Evolutionary conservation across 1,284 basidiomycete genomes (phyloP).

Genomic region (Cryptococcus amylolentus): DNA sequence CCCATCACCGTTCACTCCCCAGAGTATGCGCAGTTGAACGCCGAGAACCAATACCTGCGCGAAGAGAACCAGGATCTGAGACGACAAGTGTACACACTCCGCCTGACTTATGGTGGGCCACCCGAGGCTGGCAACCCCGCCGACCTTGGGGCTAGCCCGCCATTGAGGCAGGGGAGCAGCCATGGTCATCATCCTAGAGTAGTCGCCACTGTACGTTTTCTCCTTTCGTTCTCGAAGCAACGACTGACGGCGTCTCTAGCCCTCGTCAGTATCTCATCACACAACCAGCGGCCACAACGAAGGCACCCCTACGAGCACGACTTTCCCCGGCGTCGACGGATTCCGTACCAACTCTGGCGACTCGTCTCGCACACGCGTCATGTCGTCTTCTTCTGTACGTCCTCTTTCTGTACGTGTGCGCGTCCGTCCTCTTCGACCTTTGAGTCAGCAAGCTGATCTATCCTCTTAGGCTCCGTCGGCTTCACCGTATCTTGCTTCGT

Average conservation of each 20-base stretch:
- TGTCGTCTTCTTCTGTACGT: conserved; percentile 36
- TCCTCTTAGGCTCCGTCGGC: conserved; percentile 32
- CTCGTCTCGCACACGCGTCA: conserved; percentile 24
- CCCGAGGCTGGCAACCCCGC: conserved; percentile 1
- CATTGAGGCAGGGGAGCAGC: conserved; percentile 13
- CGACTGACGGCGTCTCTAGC: background rate
- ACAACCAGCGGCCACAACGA: background rate
- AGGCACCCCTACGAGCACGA: conserved; percentile 4
- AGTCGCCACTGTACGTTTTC: conserved; percentile 7
- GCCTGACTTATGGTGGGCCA: conserved; percentile 11
- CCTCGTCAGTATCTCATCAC: background rate
- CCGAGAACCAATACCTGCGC: conserved; percentile 41
- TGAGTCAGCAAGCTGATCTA: conserved; percentile 2
- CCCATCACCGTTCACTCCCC: conserved; percentile 31
- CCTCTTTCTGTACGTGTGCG: background rate
- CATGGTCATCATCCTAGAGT: conserved; percentile 2
- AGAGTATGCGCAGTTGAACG: conserved; percentile 31
- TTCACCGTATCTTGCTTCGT: conserved; percentile 35
- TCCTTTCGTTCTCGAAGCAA: background rate
- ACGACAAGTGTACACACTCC: conserved; percentile 35
- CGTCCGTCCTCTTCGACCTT: background rate
- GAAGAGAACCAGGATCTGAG: conserved; percentile 44
- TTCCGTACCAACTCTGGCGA: conserved; percentile 12
- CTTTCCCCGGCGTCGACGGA: conserved; percentile 16
- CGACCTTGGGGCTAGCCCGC: conserved; percentile 11